These are phyloP conservation scores for Stachybotrys elegans DNA, from an alignment of 2,329 filamentous ascomycete species.

Conservation along the genomic window DNA sequence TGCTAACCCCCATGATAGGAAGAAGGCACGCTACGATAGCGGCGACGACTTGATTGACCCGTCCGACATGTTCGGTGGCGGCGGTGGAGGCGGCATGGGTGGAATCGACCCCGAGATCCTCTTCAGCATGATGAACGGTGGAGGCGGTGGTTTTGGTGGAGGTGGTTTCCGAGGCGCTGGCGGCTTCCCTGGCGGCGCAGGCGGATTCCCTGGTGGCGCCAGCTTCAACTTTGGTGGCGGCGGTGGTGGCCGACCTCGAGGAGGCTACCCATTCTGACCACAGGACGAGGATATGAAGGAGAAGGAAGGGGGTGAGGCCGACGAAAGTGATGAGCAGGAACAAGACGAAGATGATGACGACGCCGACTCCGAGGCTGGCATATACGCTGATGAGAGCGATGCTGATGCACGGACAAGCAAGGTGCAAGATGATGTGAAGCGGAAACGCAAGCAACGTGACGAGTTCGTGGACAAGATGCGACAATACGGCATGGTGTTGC, in stretches of 20 bases:
- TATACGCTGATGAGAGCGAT: slow-evolving; percentile 18
- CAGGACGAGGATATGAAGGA: slow-evolving; percentile 33
- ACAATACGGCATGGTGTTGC: slow-evolving; percentile 33
- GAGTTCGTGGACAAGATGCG: slow-evolving; percentile 36
- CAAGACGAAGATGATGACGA: slow-evolving; percentile 27
- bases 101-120: slow-evolving; percentile 73
- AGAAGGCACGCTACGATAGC: slow-evolving; percentile 84
- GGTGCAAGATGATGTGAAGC: slow-evolving; percentile 21
- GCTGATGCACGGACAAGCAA: slow-evolving; percentile 14
- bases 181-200: slow-evolving; percentile 46
- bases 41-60: slow-evolving; percentile 89
- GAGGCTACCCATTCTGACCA: slow-evolving; percentile 45
- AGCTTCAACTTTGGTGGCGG: slow-evolving; percentile 51
- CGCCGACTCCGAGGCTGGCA: slow-evolving; percentile 18
- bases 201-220: slow-evolving; percentile 45
- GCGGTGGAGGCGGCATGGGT: slow-evolving; percentile 57
- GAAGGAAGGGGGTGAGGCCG: slow-evolving; percentile 24
- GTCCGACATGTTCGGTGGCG: slow-evolving; percentile 74
- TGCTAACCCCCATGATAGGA: slow-evolving; percentile 49
- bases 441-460: slow-evolving; percentile 28
- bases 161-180: slow-evolving; percentile 46
- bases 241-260: slow-evolving; percentile 29
- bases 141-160: slow-evolving; percentile 51
- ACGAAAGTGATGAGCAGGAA: slow-evolving; percentile 28
- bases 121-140: slow-evolving; percentile 78